Conservation (phyloP, 305 asterid species). For the Fraxinus platypoda region DNA sequence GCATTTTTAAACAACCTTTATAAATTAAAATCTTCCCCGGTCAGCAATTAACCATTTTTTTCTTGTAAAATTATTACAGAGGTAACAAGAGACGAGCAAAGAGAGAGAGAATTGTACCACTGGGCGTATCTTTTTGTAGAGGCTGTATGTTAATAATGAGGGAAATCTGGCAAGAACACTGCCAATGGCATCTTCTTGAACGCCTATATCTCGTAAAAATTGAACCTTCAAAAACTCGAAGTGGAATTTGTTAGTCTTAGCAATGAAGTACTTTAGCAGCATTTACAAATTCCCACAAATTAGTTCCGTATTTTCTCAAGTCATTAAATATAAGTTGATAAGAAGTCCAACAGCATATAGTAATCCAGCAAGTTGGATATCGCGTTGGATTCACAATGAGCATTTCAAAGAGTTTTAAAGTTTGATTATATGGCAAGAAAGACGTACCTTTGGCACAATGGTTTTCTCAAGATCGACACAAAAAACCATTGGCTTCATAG, state of each 20-base stretch:
- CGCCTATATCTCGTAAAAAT: slow-evolving; percentile 82
- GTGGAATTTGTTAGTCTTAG: not conserved
- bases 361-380: not conserved
- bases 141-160: slow-evolving; percentile 80
- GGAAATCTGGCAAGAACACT: slow-evolving; percentile 69
- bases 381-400: not conserved
- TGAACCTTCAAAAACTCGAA: slow-evolving; percentile 56
- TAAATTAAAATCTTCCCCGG: not conserved
- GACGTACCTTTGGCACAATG: slow-evolving; percentile 81
- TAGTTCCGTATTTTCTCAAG: not conserved
- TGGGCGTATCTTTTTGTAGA: slow-evolving; percentile 87
- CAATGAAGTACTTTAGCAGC: not conserved
- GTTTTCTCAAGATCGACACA: slow-evolving; percentile 72
- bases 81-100: slow-evolving; percentile 11
- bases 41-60: not conserved
- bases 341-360: not conserved
- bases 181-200: slow-evolving; percentile 71
- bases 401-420: not conserved
- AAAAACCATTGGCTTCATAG: slow-evolving; percentile 67
- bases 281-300: not conserved
- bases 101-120: slow-evolving; percentile 46
- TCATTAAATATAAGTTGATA: not conserved
- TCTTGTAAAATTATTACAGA: not conserved
- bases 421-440: not conserved
- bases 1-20: not conserved